Evolutionary conservation across 805 yeast genomes (phyloP), one percentile per base, ranked within the genome.

Genomic region (Spencermartinsiella europaea): DNA sequence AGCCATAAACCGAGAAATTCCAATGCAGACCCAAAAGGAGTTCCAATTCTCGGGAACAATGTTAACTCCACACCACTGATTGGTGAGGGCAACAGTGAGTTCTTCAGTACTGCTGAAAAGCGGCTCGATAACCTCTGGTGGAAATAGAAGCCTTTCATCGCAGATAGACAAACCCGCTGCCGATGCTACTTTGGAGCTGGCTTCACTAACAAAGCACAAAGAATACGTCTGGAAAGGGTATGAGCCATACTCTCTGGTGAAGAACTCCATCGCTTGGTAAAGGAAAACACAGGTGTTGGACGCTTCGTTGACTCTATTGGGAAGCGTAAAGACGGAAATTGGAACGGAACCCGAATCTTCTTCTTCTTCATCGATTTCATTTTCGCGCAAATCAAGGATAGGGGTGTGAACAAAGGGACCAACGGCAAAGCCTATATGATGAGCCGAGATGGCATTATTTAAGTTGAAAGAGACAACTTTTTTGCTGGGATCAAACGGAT

Each of bases 31-130:
- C 99, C 99, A 93, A 4, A 86, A 54, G 63, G 93, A 96, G 55
- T 85, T 79, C 61, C 81, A 76, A 0, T 81, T 75, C 45, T 75
- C 75, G 0, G 98, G 96, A 2, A 88, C 82, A 16, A 93, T 87
- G 61, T 86, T 87, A 31, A 93, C 82, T 15, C 97, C 96, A 0
- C 95, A 78, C 95, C 97, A 93, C 63, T 93, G 99, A 3, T 79
- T 76, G 0, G 98, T 84, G 17, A 93, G 64, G 0, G 86, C 81
- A 46, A 79, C 76, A 0, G 91, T 73, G 2, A 93, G 63, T 0
- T 70, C 61, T 50, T 85, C 88, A 0, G 96, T 85, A 2, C 79
- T 75, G 0, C 76, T 58, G 55, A 84, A 81, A 45, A 87, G 71
- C 1, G 95, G 91, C 53, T 93, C 99, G 27, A 93, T 80, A 8